Percentiles rank a stretch among this genome's conserved stretches.
These are phyloP conservation scores for Pseudozyma thailandica DNA, from an alignment of 1,284 basidiomycete genomes.

Conservation along the genomic window DNA sequence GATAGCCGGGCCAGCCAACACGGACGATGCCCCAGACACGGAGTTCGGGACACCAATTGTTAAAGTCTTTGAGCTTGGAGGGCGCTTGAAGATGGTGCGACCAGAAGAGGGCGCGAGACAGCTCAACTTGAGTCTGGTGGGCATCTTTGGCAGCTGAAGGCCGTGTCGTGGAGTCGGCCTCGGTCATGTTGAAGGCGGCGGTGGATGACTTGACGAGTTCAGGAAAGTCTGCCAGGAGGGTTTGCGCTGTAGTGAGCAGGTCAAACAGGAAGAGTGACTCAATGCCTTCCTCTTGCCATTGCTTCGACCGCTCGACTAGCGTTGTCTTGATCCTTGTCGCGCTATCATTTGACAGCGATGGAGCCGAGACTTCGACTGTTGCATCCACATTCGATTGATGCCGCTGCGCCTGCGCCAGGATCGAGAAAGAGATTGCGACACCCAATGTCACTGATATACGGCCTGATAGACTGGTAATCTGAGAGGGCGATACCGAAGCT, in stretches of 20 bases:
- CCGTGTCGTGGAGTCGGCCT: not conserved
- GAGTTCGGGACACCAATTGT: constrained; percentile 51
- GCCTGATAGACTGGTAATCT: constrained; percentile 11
- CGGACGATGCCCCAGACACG: constrained; percentile 50
- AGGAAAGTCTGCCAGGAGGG: constrained; percentile 14
- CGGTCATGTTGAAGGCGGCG: not conserved
- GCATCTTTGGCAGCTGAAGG: not conserved
- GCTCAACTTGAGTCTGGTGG: not conserved
- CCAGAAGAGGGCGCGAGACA: constrained; percentile 47
- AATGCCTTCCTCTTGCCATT: constrained; percentile 31
- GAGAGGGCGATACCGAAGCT: not conserved
- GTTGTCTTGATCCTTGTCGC: constrained; percentile 7
- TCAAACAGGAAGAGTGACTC: constrained; percentile 44
- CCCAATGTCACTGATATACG: constrained; percentile 9
- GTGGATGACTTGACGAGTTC: not conserved
- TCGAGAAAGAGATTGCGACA: constrained; percentile 9
- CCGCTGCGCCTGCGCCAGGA: constrained; percentile 4
- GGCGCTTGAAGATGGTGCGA: constrained; percentile 53
- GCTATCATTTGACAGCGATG: not conserved
- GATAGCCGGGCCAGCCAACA: constrained; percentile 53
- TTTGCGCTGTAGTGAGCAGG: constrained; percentile 34
- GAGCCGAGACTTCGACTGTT: constrained; percentile 34
- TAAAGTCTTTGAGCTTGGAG: constrained; percentile 52
- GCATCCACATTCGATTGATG: not conserved
- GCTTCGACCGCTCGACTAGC: constrained; percentile 6